phyloP scores from a whole-genome alignment of 2,329 filamentous ascomycete genomes.

The Fusarium sp. region DNA sequence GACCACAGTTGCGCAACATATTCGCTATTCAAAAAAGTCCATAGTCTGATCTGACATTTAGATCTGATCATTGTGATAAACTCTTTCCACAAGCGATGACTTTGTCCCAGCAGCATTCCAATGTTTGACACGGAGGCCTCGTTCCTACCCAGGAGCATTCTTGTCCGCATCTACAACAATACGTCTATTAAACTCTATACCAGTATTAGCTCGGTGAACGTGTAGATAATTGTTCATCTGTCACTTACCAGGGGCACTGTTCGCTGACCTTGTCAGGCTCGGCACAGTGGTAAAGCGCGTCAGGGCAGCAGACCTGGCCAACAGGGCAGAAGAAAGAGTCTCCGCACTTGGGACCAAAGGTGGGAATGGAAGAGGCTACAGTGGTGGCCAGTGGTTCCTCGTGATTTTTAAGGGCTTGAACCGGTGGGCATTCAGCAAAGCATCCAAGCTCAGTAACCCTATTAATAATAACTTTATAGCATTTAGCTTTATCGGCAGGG shows the following conservation, averaged over 20 bases:
- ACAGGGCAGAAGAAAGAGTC: conserved; percentile 9
- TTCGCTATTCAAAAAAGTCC: too few relatives aligned
- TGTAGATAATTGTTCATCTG: too few relatives aligned
- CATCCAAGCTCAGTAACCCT: neutral
- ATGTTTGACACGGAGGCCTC: too few relatives aligned
- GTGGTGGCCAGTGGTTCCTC: neutral
- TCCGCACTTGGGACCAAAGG: conserved; percentile 5
- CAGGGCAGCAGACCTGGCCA: conserved; percentile 3
- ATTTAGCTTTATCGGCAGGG: neutral
- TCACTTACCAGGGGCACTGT: neutral
- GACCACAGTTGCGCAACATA: too few relatives aligned
- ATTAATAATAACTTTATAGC: neutral
- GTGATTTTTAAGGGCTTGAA: neutral
- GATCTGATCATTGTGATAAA: too few relatives aligned
- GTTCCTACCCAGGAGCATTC: too few relatives aligned
- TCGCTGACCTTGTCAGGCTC: conserved; percentile 1
- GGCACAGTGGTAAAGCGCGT: neutral
- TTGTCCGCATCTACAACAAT: too few relatives aligned
- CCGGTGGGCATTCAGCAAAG: neutral
- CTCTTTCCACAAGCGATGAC: too few relatives aligned
- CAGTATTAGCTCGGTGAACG: neutral
- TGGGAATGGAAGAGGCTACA: neutral
- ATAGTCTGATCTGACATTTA: too few relatives aligned
- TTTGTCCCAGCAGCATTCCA: too few relatives aligned
- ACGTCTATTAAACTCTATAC: neutral